Base-by-base conservation (phyloP, 306 rosid species). In the Castanea sativa region DNA sequence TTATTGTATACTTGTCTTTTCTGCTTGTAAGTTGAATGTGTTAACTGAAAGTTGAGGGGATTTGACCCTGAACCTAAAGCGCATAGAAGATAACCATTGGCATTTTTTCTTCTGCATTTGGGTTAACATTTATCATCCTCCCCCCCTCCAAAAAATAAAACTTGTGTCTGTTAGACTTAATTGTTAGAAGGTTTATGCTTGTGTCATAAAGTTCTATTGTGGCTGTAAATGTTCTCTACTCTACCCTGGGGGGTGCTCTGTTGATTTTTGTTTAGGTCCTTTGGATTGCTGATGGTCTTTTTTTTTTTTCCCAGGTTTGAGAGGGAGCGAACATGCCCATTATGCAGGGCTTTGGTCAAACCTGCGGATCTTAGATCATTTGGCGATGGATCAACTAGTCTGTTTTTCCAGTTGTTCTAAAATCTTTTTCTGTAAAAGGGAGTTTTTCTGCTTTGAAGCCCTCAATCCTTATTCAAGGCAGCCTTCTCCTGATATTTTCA, bases 291-390 rank as follows among this genome's bases (percentile, higher is more conserved):
- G 69, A 71, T 61, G 16, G 32, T 74, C 79, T 27, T 60, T 23
- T 71, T 19, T 43, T 43, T 9, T 49, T 49, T 84, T 76, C 69
- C 25, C 89, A 95, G 99, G 99, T 95, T 95, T 76, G 99, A 95
- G 92, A 89, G 99, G 90, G 99, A 92, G 83, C 85, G 99, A 33
- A 95, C 99, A 9, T 92, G 99, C 56, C 99, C 99, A 1, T 83
- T 95, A 85, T 95, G 99, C 89, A 89, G 99, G 89, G 98, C 99
- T 73, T 82, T 95, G 91, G 99, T 95, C 61, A 95, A 92, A 87
- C 92, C 98, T 16, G 93, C 99, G 15, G 99, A 92, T 81, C 92
- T 95, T 29, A 91, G 91, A 84, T 95, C 99, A 79, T 95, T 92
- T 45, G 94, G 99, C 1, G 99, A 95, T 81, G 99, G 99, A 74